Percentiles rank a stretch among this genome's conserved stretches.
phyloP scores from a whole-genome alignment of 345 rosid genomes.

The Erucastrum elatum region DNA sequence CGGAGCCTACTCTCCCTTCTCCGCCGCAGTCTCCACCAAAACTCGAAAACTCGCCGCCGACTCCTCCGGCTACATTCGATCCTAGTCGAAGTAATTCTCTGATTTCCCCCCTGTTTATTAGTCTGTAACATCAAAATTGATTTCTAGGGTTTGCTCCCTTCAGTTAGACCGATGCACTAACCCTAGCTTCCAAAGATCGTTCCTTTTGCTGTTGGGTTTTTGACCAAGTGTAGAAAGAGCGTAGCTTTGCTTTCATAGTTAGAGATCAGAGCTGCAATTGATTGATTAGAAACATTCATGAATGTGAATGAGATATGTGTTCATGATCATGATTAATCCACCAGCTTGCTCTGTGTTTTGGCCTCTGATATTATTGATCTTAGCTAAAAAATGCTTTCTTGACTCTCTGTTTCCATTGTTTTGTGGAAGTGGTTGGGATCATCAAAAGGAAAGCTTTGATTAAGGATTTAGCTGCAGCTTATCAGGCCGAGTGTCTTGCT shows the following conservation, averaged over 20 bases:
- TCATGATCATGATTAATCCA: neutral
- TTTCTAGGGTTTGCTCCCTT: conserved; percentile 28
- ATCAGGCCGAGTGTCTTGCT: conserved; percentile 78
- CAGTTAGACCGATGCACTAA: neutral
- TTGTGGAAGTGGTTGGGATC: conserved; percentile 78
- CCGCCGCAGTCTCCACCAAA: conserved; percentile 12
- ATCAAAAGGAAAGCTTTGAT: conserved; percentile 92
- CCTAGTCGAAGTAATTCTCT: conserved; percentile 76
- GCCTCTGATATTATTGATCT: conserved; percentile 12
- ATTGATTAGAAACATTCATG: neutral
- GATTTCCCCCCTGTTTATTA: neutral
- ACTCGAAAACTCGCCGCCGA: conserved; percentile 20
- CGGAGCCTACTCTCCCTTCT: conserved; percentile 32
- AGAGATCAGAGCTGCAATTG: neutral
- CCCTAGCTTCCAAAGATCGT: neutral
- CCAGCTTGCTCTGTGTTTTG: neutral
- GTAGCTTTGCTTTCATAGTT: neutral
- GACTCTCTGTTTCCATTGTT: neutral
- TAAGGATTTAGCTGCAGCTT: conserved; percentile 83
- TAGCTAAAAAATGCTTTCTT: neutral
- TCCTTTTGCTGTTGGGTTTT: neutral
- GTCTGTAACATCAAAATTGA: neutral
- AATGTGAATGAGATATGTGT: neutral
- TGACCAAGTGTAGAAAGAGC: neutral
- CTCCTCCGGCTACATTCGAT: conserved; percentile 53